Evolutionary conservation across 129 eudicot genomes (phyloP), one percentile per base, ranked within the genome.

Genomic region (Deinandra increscens): DNA sequence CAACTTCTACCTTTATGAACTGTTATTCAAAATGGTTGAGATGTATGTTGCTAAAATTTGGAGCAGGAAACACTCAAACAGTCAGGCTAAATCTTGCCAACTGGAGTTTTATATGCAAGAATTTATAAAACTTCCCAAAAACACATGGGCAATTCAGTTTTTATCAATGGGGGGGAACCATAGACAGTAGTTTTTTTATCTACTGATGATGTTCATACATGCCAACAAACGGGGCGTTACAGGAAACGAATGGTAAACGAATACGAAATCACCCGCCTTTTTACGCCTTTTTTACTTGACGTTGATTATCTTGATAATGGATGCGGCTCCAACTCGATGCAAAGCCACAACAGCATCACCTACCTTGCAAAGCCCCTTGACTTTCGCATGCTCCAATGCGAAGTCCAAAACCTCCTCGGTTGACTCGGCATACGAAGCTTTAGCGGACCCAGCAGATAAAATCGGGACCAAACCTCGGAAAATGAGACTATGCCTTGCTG

Each of bases 321-420:
- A 77, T 17, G 83, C 85, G 6, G 78, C 41, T 34, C 85, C 88
- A 26, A 46, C 81, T 11, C 82, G 82, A 39, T 87, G 95, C 17
- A 87, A 44, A 23, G 71, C 90, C 66, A 87, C 95, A 38, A 84
- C 80, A 0, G 90, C 77, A 10, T 87, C 90, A n/a, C 95, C 95
- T 5, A 38, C 66, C 70, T 68, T 73, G 75, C 95, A 87, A 20
- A 87, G 86, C 10, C 81, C 81, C 63, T 80, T 54, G 2, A 14
- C 72, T 33, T 84, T 82, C 2, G 90, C 90, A 65, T 77, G 82
- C 61, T 75, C 79, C 72, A 87, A 64, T 0, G 95, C 85, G 23
- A 75, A 84, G 38, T 78, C 81, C 71, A 88, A 13, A 14, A 73
- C 81, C 41, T 78, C 86, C 43, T 87, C 90, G 9, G 82, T 82